phyloP scores from a whole-genome alignment of 75 land plant genomes.

The Pseudotsuga menziesii region DNA sequence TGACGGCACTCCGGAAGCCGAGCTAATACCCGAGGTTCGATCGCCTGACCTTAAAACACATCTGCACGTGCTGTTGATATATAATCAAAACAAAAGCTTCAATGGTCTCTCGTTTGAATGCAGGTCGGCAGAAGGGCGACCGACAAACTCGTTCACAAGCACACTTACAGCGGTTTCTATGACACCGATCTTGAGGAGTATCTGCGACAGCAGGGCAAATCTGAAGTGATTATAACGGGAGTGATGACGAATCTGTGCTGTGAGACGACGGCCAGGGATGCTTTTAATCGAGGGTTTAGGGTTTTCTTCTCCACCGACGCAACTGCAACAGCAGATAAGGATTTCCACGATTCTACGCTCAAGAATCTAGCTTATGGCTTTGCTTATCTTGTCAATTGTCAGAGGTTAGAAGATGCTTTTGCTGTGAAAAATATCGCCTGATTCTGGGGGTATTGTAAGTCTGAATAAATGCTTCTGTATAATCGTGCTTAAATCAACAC shows the following conservation, averaged over 20 bases:
- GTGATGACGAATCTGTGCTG: constrained; percentile 93
- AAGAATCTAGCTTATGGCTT: constrained; percentile 88
- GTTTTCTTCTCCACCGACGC: constrained; percentile 93
- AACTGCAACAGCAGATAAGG: constrained; percentile 56
- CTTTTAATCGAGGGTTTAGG: constrained; percentile 69
- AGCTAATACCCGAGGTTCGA: constrained; percentile 50
- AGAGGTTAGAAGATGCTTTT: constrained; percentile 38
- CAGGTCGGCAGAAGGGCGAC: constrained; percentile 16
- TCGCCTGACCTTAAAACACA: background rate
- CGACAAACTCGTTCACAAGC: constrained; percentile 66
- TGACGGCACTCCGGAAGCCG: constrained; percentile 61
- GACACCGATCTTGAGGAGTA: constrained; percentile 56
- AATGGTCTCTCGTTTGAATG: background rate
- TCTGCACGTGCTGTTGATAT: background rate
- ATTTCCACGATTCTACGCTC: constrained; percentile 69
- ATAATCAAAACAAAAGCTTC: background rate
- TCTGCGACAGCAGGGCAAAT: constrained; percentile 43
- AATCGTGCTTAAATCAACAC: no score
- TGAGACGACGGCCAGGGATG: constrained; percentile 85
- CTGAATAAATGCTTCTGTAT: no score
- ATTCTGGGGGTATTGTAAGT: constrained; percentile 2
- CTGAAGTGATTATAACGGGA: constrained; percentile 75
- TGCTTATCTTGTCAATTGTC: constrained; percentile 72
- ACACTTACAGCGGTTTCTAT: constrained; percentile 71
- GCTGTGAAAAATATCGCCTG: background rate